Evolutionary conservation across 2,329 filamentous ascomycete species (phyloP), one percentile per base, ranked within the genome.

Genomic region (Venturia effusa): DNA sequence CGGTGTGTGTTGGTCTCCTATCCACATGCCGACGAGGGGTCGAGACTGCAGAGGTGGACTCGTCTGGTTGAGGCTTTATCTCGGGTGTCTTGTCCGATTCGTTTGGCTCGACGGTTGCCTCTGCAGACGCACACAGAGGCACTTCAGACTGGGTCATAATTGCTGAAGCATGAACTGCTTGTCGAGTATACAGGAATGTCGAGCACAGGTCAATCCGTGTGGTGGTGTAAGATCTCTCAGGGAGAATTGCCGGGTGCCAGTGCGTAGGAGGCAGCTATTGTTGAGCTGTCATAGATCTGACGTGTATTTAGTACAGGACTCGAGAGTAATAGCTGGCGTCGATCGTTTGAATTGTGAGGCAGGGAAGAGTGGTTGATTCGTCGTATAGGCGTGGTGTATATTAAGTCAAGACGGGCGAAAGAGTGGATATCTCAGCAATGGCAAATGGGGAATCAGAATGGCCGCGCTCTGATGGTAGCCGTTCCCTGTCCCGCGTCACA

Each of bases 1-100:
- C 88, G 61, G 78, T 80, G 27, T 78, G 74, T 54, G 75, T 67
- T 17, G 72, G 73, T 64, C 69, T 67, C 67, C 67, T 68, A 63
- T 70, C 68, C 17, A 62, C 43, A 37, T 64, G 43, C 39, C 40
- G 51, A 45, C 64, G 60, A 41, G 64, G 61, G 40, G 64, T 62
- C 27, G 61, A 55, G 8, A 54, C n/a, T 24, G 45, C 27, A 27
- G 61, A 63, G 4, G 45, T 48, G 22, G 48, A 37, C 19, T 59
- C 45, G 48, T 63, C 61, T 22, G 51, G 61, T 17, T 63, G 61
- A 57, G 61, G 41, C 34, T 22, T 63, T n/a, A 63, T 34, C 13
- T 55, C 61, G 41, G 61, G 61, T 39, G 61, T 55, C 13, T 34
- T 57, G 27, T 59, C 48, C 45, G 59, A 54, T 39, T 39, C 48